These are phyloP conservation scores for Casuarina glauca DNA, from an alignment of 306 rosid genomes.

Conservation along the genomic window DNA sequence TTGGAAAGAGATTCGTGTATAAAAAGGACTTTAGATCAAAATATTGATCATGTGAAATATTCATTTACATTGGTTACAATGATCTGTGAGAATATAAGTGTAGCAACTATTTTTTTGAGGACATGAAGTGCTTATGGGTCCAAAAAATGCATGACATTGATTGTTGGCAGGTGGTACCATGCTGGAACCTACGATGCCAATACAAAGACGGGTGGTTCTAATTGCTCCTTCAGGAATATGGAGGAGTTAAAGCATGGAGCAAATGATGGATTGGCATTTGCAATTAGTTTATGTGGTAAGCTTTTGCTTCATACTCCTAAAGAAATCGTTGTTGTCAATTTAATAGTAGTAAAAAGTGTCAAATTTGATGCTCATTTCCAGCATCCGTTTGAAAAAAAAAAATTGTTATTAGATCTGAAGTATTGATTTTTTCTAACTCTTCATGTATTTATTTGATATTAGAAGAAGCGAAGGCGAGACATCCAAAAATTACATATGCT, in stretches of 20 bases:
- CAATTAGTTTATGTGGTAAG: slow-evolving; percentile 72
- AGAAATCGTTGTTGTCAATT: no score
- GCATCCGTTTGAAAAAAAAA: no score
- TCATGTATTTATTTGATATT: slow-evolving; percentile 21
- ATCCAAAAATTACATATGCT: slow-evolving; percentile 67
- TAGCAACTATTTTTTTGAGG: no score
- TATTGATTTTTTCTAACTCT: not conserved
- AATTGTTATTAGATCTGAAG: not conserved
- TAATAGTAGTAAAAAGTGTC: no score
- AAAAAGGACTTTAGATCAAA: no score
- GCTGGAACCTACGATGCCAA: slow-evolving; percentile 77
- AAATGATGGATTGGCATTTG: slow-evolving; percentile 62
- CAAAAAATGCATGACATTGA: no score
- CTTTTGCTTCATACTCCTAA: not conserved
- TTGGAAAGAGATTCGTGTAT: no score
- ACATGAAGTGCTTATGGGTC: no score
- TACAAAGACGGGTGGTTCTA: slow-evolving; percentile 72
- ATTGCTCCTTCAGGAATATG: slow-evolving; percentile 69
- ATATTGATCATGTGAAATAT: no score
- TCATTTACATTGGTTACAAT: no score
- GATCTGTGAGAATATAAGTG: no score
- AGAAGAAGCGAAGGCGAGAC: slow-evolving; percentile 75
- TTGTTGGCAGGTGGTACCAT: slow-evolving; percentile 69
- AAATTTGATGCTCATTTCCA: no score
- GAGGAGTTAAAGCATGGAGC: slow-evolving; percentile 55